Conservation (phyloP, 306 rosid genomes). For the Abrus precatorius region DNA sequence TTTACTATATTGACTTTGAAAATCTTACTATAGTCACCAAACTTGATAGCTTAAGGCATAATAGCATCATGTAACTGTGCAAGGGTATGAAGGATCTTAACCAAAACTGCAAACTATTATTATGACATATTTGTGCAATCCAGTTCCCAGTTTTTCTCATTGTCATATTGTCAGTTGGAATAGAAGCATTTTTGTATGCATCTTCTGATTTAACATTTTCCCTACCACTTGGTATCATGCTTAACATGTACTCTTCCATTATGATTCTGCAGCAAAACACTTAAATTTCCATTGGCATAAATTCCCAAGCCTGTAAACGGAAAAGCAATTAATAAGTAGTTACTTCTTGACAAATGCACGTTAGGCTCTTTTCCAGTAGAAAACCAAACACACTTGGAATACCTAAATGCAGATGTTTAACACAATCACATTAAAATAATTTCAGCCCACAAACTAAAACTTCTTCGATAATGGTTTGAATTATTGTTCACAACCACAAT, state of each 20-base stretch:
- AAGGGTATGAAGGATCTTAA: conserved; percentile 48
- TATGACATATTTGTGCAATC: conserved; percentile 58
- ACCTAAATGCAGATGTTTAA: neutral
- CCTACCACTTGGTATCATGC: conserved; percentile 37
- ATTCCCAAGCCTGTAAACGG: too few species aligned
- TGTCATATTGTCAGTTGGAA: neutral
- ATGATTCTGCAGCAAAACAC: conserved; percentile 40
- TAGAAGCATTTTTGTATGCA: conserved; percentile 39
- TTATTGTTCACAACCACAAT: neutral
- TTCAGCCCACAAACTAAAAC: neutral
- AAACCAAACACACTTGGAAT: neutral
- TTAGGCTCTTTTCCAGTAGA: too few species aligned
- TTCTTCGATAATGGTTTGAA: neutral
- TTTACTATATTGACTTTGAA: conserved; percentile 40
- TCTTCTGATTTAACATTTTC: conserved; percentile 30
- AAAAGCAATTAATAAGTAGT: too few species aligned
- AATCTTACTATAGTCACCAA: conserved; percentile 26
- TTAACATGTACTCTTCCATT: conserved; percentile 54
- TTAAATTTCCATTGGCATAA: conserved; percentile 7
- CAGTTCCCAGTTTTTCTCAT: conserved; percentile 47
- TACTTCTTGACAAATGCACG: too few species aligned
- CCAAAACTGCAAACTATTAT: conserved; percentile 50
- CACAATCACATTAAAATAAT: neutral
- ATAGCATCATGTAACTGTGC: conserved; percentile 35
- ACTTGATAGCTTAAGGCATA: conserved; percentile 13